Conservation (phyloP, 2,329 filamentous ascomycete genomes). For the Pseudovirgaria hyperparasitica region DNA sequence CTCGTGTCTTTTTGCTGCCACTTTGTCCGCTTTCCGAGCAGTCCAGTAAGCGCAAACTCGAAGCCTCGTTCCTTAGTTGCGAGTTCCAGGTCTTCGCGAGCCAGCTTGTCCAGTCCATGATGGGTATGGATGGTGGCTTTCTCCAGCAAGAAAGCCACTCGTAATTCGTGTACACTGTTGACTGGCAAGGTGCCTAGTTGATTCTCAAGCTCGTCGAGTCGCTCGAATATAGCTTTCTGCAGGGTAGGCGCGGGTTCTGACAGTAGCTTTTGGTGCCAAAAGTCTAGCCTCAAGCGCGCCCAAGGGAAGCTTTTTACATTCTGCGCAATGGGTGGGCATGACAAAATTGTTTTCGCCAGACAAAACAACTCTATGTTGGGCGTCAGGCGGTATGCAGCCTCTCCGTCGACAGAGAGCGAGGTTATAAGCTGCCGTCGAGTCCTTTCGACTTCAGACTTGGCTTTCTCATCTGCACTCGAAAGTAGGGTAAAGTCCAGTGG, state of each 20-base stretch:
- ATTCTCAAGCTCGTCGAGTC: slow-evolving; percentile 43
- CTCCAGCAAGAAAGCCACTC: slow-evolving; percentile 64
- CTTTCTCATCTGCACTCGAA: slow-evolving; percentile 19
- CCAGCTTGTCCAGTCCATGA: slow-evolving; percentile 68
- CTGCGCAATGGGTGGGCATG: slow-evolving; percentile 33
- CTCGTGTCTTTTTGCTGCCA: slow-evolving; percentile 71
- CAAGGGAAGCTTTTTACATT: slow-evolving; percentile 40
- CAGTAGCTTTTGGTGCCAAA: slow-evolving; percentile 57
- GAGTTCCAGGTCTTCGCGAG: slow-evolving; percentile 54
- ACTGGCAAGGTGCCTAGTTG: slow-evolving; percentile 15
- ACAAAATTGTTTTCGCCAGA: slow-evolving; percentile 52
- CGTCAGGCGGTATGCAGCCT: slow-evolving; percentile 73
- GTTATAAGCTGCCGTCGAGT: slow-evolving; percentile 50
- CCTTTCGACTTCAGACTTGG: too few relatives aligned
- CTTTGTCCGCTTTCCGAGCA: slow-evolving; percentile 72
- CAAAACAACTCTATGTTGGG: slow-evolving; percentile 75
- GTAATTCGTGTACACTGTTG: slow-evolving; percentile 10
- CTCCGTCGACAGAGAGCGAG: slow-evolving; percentile 67
- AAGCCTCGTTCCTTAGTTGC: slow-evolving; percentile 59
- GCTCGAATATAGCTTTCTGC: slow-evolving; percentile 47
- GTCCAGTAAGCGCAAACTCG: slow-evolving; percentile 70
- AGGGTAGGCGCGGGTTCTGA: slow-evolving; percentile 48
- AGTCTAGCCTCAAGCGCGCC: slow-evolving; percentile 57
- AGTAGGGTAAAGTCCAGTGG: slow-evolving; percentile 49
- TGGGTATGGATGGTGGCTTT: slow-evolving; percentile 72